Base-by-base conservation (phyloP, 345 rosid species). In the Dovyalis caffra region DNA sequence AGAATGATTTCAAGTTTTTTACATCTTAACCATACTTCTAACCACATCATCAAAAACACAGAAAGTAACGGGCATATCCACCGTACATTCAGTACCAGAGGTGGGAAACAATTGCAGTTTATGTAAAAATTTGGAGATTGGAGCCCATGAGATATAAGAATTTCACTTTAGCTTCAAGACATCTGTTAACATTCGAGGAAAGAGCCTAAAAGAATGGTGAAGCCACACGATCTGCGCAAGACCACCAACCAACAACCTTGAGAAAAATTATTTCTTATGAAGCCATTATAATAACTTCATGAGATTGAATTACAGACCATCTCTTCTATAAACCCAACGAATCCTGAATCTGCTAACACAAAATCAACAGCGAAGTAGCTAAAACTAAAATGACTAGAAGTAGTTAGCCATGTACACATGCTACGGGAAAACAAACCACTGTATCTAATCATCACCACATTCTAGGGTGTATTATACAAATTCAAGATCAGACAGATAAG, bases 371-470 rank as follows among this genome's bases (percentile, higher is more conserved):
- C 35, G 51, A 57, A 15, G 72, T 57, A 40, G 53, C 73, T 9
- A 63, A 70, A 66, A 71, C 83, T 71, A 76, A 49, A 66, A 69
- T 57, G 74, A 79, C 82, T 71, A 35, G 82, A 76, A 51, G 32
- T 29, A 74, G 87, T 83, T 83, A 88, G 86, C 84, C 86, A 84
- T 84, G 85, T 84, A 84, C 90, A 87, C 70, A 47, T 37, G 79
- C 80, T 74, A 72, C 64, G 38, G 53, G 66, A 76, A 64, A 66
- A 64, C 67, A 64, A 64, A 18, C 67, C 67, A 28, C 81, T 76
- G 51, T 49, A 63, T 49, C 88, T 84, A 78, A 79, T 68, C 78
- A 82, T 65, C 45, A 75, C 63, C 69, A 68, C 23, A 78, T 71
- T 71, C 84, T 81, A 72, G 66, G 16, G 35, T 21, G 73, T 82